Evolutionary conservation across 208 protist species (phyloP).

Genomic region (Spongospora subterranea): DNA sequence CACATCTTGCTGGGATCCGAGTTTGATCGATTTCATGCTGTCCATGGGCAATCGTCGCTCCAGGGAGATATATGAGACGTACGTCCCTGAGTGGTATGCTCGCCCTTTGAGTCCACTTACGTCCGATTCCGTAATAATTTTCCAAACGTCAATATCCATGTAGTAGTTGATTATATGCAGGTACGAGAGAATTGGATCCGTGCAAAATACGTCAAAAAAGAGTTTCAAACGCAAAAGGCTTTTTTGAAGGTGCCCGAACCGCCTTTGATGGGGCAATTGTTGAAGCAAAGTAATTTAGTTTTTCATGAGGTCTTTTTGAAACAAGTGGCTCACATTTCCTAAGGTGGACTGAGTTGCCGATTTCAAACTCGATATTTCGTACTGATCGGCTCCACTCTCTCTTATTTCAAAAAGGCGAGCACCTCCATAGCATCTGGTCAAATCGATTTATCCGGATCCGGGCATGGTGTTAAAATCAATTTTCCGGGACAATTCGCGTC

Average conservation of each 20-base stretch:
- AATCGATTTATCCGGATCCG: constrained; percentile 30
- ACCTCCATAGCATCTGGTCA: neutral
- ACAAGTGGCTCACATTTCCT: neutral
- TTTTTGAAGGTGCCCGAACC: neutral
- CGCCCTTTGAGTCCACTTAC: neutral
- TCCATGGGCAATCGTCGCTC: neutral
- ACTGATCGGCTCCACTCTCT: neutral
- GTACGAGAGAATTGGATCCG: constrained; percentile 32
- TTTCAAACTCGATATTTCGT: neutral
- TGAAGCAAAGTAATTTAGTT: neutral
- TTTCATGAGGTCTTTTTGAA: neutral
- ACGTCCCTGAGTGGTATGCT: neutral
- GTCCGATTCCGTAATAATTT: neutral
- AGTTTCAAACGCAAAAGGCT: neutral
- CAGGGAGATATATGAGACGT: neutral
- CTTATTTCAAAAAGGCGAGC: neutral
- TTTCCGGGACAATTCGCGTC: neutral
- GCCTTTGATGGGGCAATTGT: neutral
- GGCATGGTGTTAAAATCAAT: neutral
- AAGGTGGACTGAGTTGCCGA: neutral
- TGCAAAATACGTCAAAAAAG: neutral
- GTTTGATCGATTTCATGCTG: constrained; percentile 50
- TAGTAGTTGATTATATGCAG: too few relatives aligned
- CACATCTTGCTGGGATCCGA: constrained; percentile 23
- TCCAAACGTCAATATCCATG: neutral